Conservation (phyloP, 305 asterid species). For the Lippia alba region DNA sequence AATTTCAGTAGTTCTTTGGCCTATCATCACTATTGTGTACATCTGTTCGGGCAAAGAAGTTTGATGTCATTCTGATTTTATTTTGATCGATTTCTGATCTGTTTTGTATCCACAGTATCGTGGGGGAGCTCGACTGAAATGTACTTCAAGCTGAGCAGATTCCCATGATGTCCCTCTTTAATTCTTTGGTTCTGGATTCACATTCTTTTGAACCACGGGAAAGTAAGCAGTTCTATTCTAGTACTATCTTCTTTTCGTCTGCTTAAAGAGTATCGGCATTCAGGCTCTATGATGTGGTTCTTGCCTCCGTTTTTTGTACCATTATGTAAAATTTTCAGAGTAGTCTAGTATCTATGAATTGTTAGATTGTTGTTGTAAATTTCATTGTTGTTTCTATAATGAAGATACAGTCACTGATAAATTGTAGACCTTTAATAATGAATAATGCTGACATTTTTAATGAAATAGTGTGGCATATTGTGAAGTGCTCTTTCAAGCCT, state of each 20-base stretch:
- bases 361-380: not conserved
- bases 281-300: too few species aligned
- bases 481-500: not conserved
- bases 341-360: not conserved
- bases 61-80: not conserved
- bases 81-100: slow-evolving; percentile 15
- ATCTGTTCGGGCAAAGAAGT: not conserved
- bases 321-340: not conserved
- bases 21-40: not conserved
- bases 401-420: too few species aligned
- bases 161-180: not conserved
- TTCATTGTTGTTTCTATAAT: not conserved
- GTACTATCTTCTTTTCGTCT: not conserved
- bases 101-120: slow-evolving; percentile 23
- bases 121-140: slow-evolving; percentile 29
- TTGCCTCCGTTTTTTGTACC: not conserved
- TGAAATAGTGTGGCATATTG: not conserved
- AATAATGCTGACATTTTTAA: too few species aligned
- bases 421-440: not conserved
- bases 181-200: not conserved
- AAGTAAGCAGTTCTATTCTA: not conserved
- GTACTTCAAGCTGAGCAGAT: slow-evolving; percentile 25
- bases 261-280: too few species aligned
- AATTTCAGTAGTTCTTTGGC: slow-evolving; percentile 19
- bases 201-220: not conserved